phyloP scores from a whole-genome alignment of 2,329 filamentous ascomycete genomes.

The Raffaelea albimanens region DNA sequence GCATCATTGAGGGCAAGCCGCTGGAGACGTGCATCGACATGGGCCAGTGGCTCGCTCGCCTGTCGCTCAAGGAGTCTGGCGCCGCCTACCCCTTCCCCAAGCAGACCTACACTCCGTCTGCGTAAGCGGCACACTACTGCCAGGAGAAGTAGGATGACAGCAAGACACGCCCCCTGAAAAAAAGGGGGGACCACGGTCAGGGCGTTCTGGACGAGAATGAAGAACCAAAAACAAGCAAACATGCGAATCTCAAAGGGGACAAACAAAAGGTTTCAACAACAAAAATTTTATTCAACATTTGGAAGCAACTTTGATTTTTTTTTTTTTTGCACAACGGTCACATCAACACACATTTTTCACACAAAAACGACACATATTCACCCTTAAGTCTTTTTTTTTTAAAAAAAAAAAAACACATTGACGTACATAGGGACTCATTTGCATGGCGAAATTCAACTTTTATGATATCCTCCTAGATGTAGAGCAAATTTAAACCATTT shows the following conservation, averaged over 20 bases:
- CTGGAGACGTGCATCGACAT: slow-evolving; percentile 75
- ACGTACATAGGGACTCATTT: background rate
- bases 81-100: slow-evolving; percentile 74
- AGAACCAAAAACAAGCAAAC: slow-evolving; percentile 1
- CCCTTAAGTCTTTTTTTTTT: too few relatives aligned
- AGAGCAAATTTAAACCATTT: too few relatives aligned
- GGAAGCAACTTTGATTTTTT: too few relatives aligned
- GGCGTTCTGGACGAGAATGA: too few relatives aligned
- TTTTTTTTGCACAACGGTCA: too few relatives aligned
- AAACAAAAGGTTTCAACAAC: slow-evolving; percentile 21
- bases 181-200: background rate
- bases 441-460: slow-evolving; percentile 23
- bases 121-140: slow-evolving; percentile 5
- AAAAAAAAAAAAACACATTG: too few relatives aligned
- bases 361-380: too few relatives aligned
- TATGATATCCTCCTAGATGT: slow-evolving; percentile 16
- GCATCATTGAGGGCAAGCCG: slow-evolving; percentile 73
- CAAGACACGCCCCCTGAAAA: background rate
- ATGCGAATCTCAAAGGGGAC: slow-evolving; percentile 2
- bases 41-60: slow-evolving; percentile 90
- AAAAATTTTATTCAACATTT: slow-evolving; percentile 5
- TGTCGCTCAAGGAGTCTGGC: slow-evolving; percentile 91
- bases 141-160: background rate
- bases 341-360: too few relatives aligned
- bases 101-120: slow-evolving; percentile 55